Conservation (phyloP, 1,284 basidiomycete genomes). For the Fistulina hepatica region DNA sequence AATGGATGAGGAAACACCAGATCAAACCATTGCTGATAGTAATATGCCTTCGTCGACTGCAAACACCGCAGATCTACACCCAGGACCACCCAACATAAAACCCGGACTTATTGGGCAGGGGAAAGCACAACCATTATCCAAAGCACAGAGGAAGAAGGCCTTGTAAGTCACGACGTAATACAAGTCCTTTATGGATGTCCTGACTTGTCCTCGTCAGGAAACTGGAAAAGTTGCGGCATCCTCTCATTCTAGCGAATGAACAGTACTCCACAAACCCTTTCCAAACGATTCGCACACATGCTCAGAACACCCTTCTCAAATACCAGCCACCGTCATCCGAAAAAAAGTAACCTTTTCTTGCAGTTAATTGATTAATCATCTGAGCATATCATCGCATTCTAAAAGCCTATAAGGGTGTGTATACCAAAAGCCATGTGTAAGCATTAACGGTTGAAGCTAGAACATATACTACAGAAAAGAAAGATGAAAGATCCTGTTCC, state of each 20-base stretch:
- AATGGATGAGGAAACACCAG: conserved; percentile 22
- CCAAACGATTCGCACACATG: conserved; percentile 68
- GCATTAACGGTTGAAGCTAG: too few relatives aligned
- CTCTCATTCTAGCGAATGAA: conserved; percentile 57
- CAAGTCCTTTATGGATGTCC: too few relatives aligned
- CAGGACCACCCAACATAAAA: conserved; percentile 18
- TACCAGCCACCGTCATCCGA: conserved; percentile 21
- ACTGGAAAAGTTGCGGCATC: conserved; percentile 57
- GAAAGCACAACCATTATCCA: conserved; percentile 47
- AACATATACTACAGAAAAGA: too few relatives aligned
- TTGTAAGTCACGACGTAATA: too few relatives aligned
- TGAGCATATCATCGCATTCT: too few relatives aligned
- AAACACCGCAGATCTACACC: neutral
- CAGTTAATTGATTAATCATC: too few relatives aligned
- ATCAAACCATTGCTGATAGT: conserved; percentile 7
- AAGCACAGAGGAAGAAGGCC: conserved; percentile 54
- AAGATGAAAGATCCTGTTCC: too few relatives aligned
- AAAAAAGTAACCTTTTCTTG: neutral
- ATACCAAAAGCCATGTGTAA: too few relatives aligned
- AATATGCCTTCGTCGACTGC: neutral
- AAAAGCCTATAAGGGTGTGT: too few relatives aligned
- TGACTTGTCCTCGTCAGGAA: too few relatives aligned
- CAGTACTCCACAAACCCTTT: conserved; percentile 65
- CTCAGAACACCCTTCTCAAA: conserved; percentile 64
- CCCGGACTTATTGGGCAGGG: conserved; percentile 61